Evolutionary conservation across 2,329 filamentous ascomycete genomes (phyloP), one percentile per base, ranked within the genome.

Genomic region (Phaeosphaeriaceae sp.): DNA sequence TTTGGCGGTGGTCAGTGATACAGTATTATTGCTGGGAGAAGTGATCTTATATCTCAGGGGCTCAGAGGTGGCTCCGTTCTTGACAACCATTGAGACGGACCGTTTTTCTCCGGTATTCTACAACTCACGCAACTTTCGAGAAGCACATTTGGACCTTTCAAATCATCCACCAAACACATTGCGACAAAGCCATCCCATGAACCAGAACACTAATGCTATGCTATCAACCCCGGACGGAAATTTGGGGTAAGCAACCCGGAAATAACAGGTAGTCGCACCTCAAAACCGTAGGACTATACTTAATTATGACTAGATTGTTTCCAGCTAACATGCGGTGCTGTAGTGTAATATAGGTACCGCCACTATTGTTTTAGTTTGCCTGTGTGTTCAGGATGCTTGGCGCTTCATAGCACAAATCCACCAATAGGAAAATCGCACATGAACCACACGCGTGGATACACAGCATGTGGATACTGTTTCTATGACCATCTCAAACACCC

Each of bases 121-220:
- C 28, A 7, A 26, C 23, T 7, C 6, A 26, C 23, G 6, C 23
- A 26, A 11, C 11, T 11, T 26, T 26, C 23, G 7, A 26, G 23
- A 26, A 26, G 23, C 23, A 26, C 6, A 11, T 11, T 8, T 11
- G 23, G 7, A 11, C 23, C 6, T 26, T 29, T 34, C 18, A 49
- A n/a, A 54, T 56, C 50, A 46, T 64, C 61, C 61, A 64, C 61
- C 59, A 64, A 61, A 51, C 54, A 49, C 41, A 44, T 48, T 39
- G 34, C 40, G 45, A 45, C 20, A 51, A 23, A 2, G 21, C 20
- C 36, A 17, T 44, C 35, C 35, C 41, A 53, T 54, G 51, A 39
- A 46, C 34, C 32, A 11, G 23, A 17, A 42, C 35, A 29, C 21
- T 46, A 28, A 41, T 23, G 36, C 36, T 47, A 41, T 28, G 36